Conservation (phyloP, 176 grass and related monocot species). For the Juncus inflexus region DNA sequence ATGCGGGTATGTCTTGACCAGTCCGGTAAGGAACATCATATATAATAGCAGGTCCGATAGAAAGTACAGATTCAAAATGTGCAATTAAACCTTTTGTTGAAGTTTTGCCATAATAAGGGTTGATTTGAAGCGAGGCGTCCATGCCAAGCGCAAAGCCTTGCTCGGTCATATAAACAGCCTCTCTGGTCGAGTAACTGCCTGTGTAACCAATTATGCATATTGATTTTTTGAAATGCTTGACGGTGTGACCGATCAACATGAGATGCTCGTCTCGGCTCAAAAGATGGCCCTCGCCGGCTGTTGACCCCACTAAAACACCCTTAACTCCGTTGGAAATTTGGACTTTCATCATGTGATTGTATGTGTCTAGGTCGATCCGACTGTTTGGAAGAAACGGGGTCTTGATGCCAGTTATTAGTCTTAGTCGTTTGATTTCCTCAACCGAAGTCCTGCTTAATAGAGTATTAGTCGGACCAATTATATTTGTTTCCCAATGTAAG, state of each 20-base stretch:
- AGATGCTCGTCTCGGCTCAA: constrained; percentile 96
- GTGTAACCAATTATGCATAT: constrained; percentile 88
- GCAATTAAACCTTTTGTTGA: constrained; percentile 59
- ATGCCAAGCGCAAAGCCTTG: constrained; percentile 87
- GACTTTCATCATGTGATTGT: constrained; percentile 68
- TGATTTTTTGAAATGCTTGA: constrained; percentile 65
- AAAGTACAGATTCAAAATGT: constrained; percentile 72
- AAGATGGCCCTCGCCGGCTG: constrained; percentile 77
- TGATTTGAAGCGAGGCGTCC: constrained; percentile 95
- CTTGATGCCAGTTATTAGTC: constrained; percentile 70
- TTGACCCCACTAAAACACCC: constrained; percentile 79
- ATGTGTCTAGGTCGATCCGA: constrained; percentile 86
- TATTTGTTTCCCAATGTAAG: no score
- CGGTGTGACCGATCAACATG: constrained; percentile 91
- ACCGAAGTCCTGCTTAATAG: constrained; percentile 46
- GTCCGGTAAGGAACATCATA: constrained; percentile 77
- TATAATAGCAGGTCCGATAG: constrained; percentile 80
- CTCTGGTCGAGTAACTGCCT: constrained; percentile 87
- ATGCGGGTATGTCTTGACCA: constrained; percentile 72
- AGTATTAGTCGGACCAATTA: no score
- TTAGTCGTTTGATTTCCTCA: constrained; percentile 51
- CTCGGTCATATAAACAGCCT: constrained; percentile 65
- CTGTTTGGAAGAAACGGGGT: constrained; percentile 91
- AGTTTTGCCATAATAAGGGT: constrained; percentile 95
- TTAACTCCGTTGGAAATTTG: constrained; percentile 60